Evolutionary conservation across 2,329 filamentous ascomycete species (phyloP).

Genomic region (Fusarium albidum): DNA sequence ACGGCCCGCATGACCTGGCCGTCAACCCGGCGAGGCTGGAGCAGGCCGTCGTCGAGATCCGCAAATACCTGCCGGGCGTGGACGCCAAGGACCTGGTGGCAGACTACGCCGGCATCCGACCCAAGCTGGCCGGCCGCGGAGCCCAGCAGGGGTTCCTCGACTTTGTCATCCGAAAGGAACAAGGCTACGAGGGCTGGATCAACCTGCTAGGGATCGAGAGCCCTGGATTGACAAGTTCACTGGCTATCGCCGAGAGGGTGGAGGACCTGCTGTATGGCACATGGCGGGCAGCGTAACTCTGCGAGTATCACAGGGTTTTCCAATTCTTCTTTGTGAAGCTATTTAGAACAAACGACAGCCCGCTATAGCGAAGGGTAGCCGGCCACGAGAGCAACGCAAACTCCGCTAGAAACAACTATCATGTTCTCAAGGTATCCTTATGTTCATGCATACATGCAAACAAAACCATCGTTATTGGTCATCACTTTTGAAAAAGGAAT

Average conservation of each 20-base stretch:
- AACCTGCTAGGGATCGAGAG: slow-evolving; percentile 95
- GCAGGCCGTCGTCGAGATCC: slow-evolving; percentile 77
- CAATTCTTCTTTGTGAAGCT: neutral
- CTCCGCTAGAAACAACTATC: slow-evolving; percentile 19
- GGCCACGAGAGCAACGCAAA: slow-evolving; percentile 16
- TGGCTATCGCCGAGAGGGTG: slow-evolving; percentile 87
- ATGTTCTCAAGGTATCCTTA: slow-evolving; percentile 32
- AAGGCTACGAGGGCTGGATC: slow-evolving; percentile 82
- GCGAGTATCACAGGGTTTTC: neutral
- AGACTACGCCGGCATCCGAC: slow-evolving; percentile 92
- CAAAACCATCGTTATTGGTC: slow-evolving; percentile 30
- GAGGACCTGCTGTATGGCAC: slow-evolving; percentile 56
- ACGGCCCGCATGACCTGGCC: slow-evolving; percentile 72
- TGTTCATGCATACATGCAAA: slow-evolving; percentile 32
- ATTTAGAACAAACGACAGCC: slow-evolving; percentile 10
- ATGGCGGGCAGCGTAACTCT: slow-evolving; percentile 2
- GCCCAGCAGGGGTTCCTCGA: slow-evolving; percentile 80
- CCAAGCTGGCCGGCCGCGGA: slow-evolving; percentile 73
- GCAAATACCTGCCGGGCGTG: slow-evolving; percentile 78
- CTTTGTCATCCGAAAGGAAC: slow-evolving; percentile 81
- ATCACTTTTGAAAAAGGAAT: slow-evolving; percentile 35
- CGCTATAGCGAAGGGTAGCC: slow-evolving; percentile 19
- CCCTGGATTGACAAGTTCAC: slow-evolving; percentile 84
- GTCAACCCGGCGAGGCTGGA: slow-evolving; percentile 70
- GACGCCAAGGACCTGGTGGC: slow-evolving; percentile 71